These are phyloP conservation scores for Tetradesmus lagerheimii DNA, from an alignment of 139 green algal genomes.

Conservation along the genomic window DNA sequence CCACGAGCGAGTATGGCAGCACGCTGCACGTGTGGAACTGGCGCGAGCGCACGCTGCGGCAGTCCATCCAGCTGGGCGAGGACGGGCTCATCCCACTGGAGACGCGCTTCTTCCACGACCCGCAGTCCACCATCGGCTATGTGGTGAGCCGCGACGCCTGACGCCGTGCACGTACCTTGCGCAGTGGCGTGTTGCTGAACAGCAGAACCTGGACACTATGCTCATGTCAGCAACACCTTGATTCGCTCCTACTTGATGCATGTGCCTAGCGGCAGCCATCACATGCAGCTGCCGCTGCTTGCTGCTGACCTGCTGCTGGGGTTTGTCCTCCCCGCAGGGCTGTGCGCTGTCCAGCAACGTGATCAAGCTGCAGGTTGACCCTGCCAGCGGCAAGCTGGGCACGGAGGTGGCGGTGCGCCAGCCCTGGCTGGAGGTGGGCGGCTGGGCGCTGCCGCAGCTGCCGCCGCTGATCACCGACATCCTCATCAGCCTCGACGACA, in stretches of 20 bases:
- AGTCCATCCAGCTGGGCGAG: slow-evolving; percentile 78
- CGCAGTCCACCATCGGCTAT: slow-evolving; percentile 72
- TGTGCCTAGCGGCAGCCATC: not conserved
- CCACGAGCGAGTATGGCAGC: slow-evolving; percentile 44
- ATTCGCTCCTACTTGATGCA: too few relatives aligned
- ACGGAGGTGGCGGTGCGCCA: slow-evolving; percentile 63
- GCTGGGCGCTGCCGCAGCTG: slow-evolving; percentile 85
- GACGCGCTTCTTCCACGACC: slow-evolving; percentile 87
- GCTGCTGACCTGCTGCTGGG: not conserved
- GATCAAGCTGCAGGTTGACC: slow-evolving; percentile 67
- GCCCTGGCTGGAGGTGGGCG: slow-evolving; percentile 65
- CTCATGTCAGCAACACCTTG: too few relatives aligned
- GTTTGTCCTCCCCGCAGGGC: slow-evolving; percentile 39
- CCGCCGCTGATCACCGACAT: slow-evolving; percentile 92
- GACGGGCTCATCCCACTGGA: slow-evolving; percentile 87
- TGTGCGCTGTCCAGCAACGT: slow-evolving; percentile 83
- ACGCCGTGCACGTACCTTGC: too few relatives aligned
- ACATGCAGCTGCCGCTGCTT: not conserved
- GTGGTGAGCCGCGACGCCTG: slow-evolving; percentile 51
- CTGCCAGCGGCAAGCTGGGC: slow-evolving; percentile 6
- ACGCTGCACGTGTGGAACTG: slow-evolving; percentile 86
- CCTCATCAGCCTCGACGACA: slow-evolving; percentile 87
- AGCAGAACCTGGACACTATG: too few relatives aligned
- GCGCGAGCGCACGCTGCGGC: slow-evolving; percentile 63
- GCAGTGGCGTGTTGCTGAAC: too few relatives aligned